Evolutionary conservation across 768 basidiomycete genomes (phyloP).

Genomic region (Pilatotrama ljubarskyi): DNA sequence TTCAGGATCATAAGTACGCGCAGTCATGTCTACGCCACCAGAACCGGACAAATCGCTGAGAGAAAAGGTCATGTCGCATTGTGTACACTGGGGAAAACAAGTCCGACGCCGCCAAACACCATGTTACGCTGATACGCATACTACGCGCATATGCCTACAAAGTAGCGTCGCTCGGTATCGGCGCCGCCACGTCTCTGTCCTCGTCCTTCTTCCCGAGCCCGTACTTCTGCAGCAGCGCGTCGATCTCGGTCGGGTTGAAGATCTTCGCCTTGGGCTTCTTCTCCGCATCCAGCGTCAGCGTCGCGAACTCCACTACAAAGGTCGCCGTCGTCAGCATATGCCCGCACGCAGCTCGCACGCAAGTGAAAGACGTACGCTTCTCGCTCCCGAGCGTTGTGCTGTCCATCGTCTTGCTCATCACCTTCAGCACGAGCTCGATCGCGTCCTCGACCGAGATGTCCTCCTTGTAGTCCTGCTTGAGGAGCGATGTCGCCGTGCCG

Average conservation of each 20-base stretch:
- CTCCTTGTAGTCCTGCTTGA: constrained; percentile 99
- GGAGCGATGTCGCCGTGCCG: constrained; percentile 89
- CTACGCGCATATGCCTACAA: constrained; percentile 4
- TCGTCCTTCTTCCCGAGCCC: constrained; percentile 88
- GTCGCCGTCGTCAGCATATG: not conserved
- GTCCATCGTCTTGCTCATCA: constrained; percentile 99
- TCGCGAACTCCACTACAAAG: constrained; percentile 88
- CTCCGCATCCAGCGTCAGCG: constrained; percentile 78
- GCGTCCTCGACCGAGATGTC: constrained; percentile 90
- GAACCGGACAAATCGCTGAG: too few species aligned
- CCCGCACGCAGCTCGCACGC: too few species aligned
- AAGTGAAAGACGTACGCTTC: constrained; percentile 81
- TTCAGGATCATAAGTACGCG: not conserved
- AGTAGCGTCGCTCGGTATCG: constrained; percentile 2
- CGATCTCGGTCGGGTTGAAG: constrained; percentile 85
- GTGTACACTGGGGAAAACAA: constrained; percentile 17
- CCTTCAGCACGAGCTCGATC: constrained; percentile 85
- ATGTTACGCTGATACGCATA: too few species aligned
- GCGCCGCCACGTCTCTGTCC: constrained; percentile 73
- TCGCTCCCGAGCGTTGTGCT: constrained; percentile 95
- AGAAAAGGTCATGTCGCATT: constrained; percentile 12
- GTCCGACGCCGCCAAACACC: constrained; percentile 7
- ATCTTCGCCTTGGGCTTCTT: constrained; percentile 89
- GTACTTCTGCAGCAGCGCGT: constrained; percentile 74
- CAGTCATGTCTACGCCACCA: not conserved